These are phyloP conservation scores for Lupinus albus DNA, from an alignment of 306 rosid species.

Conservation along the genomic window DNA sequence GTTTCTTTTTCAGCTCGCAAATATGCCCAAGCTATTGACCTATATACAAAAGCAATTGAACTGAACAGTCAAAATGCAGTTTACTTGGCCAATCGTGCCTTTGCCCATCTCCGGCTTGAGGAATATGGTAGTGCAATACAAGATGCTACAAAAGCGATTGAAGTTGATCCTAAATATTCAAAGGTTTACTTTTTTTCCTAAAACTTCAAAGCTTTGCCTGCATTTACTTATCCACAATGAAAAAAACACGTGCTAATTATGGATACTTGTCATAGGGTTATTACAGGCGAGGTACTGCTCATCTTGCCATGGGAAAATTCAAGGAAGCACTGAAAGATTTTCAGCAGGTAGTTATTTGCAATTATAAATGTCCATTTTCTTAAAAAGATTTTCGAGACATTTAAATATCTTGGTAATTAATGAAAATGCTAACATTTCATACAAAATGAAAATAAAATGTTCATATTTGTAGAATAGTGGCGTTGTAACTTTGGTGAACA, in stretches of 20 bases:
- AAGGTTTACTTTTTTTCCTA: constrained; percentile 60
- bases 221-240: constrained; percentile 30
- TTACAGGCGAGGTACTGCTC: constrained; percentile 94
- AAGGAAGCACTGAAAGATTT: constrained; percentile 96
- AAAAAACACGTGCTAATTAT: constrained; percentile 33
- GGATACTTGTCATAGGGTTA: constrained; percentile 71
- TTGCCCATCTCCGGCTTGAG: constrained; percentile 93
- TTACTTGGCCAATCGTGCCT: constrained; percentile 91
- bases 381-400: neutral
- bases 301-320: constrained; percentile 90
- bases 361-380: constrained; percentile 23
- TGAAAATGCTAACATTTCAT: neutral
- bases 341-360: constrained; percentile 69
- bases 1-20: constrained; percentile 76
- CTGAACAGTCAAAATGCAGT: constrained; percentile 76
- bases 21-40: constrained; percentile 78
- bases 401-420: neutral
- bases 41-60: constrained; percentile 88
- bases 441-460: constrained; percentile 27
- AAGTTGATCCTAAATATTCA: constrained; percentile 88
- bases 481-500: constrained; percentile 18
- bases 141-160: constrained; percentile 91
- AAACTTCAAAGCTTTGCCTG: constrained; percentile 22
- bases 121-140: constrained; percentile 96
- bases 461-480: constrained; percentile 2